Percentiles rank a stretch among this genome's conserved stretches.
phyloP scores from a whole-genome alignment of 1,284 basidiomycete genomes.

The Gomphus bonarii region DNA sequence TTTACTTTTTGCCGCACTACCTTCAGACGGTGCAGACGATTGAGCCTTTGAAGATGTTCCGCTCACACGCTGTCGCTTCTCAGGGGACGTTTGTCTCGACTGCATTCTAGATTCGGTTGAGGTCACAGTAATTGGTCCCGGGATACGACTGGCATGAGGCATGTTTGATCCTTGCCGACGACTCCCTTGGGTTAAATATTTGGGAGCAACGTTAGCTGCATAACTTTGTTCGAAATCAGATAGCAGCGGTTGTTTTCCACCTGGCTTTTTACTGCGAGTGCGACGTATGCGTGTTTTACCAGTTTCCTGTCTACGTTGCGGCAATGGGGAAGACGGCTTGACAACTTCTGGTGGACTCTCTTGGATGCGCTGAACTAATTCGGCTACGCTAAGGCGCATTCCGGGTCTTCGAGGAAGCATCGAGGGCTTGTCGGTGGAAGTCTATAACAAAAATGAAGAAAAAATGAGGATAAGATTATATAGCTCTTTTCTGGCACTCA shows the following conservation, averaged over 20 bases:
- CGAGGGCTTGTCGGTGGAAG: slow-evolving; percentile 32
- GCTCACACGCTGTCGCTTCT: slow-evolving; percentile 35
- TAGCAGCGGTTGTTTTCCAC: slow-evolving; percentile 23
- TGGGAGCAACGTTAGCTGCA: slow-evolving; percentile 76
- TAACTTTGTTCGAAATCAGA: slow-evolving; percentile 87
- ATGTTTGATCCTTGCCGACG: slow-evolving; percentile 23
- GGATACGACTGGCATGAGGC: slow-evolving; percentile 36
- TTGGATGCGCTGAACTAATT: slow-evolving; percentile 78
- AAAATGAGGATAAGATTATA: background rate
- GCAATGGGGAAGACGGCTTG: slow-evolving; percentile 44
- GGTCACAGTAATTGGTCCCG: slow-evolving; percentile 29
- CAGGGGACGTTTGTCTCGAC: slow-evolving; percentile 61
- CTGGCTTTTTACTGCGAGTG: slow-evolving; percentile 14
- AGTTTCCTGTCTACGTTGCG: slow-evolving; percentile 67
- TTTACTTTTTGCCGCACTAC: slow-evolving; percentile 39
- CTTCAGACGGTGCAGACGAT: background rate
- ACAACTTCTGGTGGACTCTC: slow-evolving; percentile 50
- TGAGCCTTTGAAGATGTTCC: background rate
- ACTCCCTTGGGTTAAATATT: slow-evolving; percentile 45
- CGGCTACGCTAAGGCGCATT: slow-evolving; percentile 64
- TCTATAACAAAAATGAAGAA: background rate
- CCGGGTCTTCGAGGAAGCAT: slow-evolving; percentile 58
- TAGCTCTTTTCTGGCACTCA: background rate
- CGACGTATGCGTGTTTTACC: slow-evolving; percentile 17
- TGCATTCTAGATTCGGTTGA: slow-evolving; percentile 43